These are phyloP conservation scores for Cladophialophora yegresii DNA, from an alignment of 2,329 filamentous ascomycete genomes.

Conservation along the genomic window DNA sequence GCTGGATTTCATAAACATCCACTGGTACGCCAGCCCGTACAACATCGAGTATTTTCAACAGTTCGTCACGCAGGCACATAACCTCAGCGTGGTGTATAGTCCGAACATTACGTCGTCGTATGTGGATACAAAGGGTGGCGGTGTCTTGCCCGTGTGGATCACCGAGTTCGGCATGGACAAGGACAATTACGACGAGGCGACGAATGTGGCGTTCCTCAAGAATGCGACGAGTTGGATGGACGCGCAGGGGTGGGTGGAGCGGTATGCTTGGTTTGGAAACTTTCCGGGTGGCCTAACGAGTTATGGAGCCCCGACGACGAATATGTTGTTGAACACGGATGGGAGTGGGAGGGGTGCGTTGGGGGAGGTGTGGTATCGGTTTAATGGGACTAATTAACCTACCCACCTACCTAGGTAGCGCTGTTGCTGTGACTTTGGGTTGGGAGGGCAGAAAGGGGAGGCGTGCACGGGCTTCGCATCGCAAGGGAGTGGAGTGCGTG, in stretches of 20 bases:
- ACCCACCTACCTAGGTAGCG: no score
- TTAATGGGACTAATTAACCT: conserved; percentile 17
- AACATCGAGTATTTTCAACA: conserved; percentile 42
- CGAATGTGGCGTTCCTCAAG: conserved; percentile 41
- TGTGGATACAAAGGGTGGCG: not conserved
- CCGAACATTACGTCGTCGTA: not conserved
- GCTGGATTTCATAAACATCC: conserved; percentile 46
- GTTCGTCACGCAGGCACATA: conserved; percentile 42
- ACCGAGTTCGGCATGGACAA: conserved; percentile 53
- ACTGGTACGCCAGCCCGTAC: conserved; percentile 49
- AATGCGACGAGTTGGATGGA: conserved; percentile 46
- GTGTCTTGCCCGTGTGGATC: conserved; percentile 47
- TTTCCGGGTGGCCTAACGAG: conserved; percentile 24
- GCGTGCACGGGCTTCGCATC: no score
- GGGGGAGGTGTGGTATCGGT: conserved; percentile 24
- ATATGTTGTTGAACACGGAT: conserved; percentile 37
- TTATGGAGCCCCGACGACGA: conserved; percentile 12
- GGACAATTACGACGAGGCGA: conserved; percentile 42
- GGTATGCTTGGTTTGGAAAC: conserved; percentile 47
- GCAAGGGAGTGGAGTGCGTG: no score
- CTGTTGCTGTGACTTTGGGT: no score
- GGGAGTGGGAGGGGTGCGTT: conserved; percentile 18
- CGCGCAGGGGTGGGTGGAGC: conserved; percentile 41
- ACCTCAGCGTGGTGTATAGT: not conserved
- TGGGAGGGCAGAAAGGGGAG: no score